Evolutionary conservation across 140 eudicot species (phyloP).

Genomic region (Stevia rebaudiana): DNA sequence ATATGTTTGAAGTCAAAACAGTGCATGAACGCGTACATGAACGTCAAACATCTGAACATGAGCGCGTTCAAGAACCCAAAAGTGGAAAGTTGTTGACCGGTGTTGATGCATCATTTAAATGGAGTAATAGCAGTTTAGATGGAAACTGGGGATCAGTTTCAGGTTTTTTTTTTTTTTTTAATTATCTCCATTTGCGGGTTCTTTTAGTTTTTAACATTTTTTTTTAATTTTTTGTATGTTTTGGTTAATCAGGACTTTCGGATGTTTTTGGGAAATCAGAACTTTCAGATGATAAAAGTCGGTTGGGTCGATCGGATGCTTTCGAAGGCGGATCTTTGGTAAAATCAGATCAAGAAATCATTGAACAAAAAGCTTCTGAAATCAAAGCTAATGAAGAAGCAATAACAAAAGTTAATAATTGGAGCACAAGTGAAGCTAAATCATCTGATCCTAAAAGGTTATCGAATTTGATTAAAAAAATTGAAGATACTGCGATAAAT

Average conservation of each 20-base stretch:
- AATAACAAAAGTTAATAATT: slow-evolving; percentile 61
- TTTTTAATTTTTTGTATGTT: slow-evolving; percentile 9
- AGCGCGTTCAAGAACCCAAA: too few species aligned
- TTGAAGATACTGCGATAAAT: slow-evolving; percentile 30
- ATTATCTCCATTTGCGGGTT: neutral
- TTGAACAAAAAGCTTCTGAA: slow-evolving; percentile 28
- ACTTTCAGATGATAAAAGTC: slow-evolving; percentile 23
- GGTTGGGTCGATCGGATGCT: slow-evolving; percentile 28
- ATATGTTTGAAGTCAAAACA: slow-evolving; percentile 22
- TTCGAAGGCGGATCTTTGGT: slow-evolving; percentile 50
- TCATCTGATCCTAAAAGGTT: slow-evolving; percentile 34
- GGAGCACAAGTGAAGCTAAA: slow-evolving; percentile 60
- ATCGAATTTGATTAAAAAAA: slow-evolving; percentile 23
- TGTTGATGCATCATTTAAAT: slow-evolving; percentile 26
- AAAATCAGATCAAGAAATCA: slow-evolving; percentile 26
- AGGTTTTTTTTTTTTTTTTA: slow-evolving; percentile 36
- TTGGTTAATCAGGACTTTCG: slow-evolving; percentile 11
- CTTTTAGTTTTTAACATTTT: neutral
- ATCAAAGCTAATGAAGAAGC: slow-evolving; percentile 38
- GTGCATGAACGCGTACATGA: slow-evolving; percentile 8
- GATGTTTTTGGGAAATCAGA: slow-evolving; percentile 24
- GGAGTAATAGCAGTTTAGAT: slow-evolving; percentile 58
- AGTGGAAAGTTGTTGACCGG: slow-evolving; percentile 29
- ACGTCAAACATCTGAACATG: slow-evolving; percentile 21
- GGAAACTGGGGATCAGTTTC: slow-evolving; percentile 75